A percentile compares a stretch with the other conserved stretches of the same genome.
These are phyloP conservation scores for Ambrosiella cleistominuta DNA, from an alignment of 2,329 filamentous ascomycete genomes.

Conservation along the genomic window DNA sequence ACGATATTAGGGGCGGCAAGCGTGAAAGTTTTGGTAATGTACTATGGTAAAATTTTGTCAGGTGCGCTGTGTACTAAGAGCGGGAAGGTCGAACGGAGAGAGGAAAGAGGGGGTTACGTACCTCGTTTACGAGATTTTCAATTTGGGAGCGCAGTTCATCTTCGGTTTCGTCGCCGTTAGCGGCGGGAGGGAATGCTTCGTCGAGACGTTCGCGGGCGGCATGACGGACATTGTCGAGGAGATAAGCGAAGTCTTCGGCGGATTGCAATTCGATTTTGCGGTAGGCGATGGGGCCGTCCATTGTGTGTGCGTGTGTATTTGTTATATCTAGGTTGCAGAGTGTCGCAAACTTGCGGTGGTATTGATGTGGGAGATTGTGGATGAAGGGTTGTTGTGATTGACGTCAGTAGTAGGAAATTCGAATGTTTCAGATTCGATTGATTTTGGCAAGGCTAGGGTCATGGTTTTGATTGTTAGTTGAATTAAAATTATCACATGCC, in stretches of 20 bases:
- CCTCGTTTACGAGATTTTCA: slow-evolving; percentile 41
- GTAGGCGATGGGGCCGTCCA: slow-evolving; percentile 30
- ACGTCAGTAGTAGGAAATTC: too few relatives aligned
- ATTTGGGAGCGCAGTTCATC: slow-evolving; percentile 42
- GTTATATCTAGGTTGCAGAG: too few relatives aligned
- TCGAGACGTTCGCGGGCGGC: slow-evolving; percentile 51
- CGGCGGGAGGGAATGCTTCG: slow-evolving; percentile 47
- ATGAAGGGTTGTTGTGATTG: background rate
- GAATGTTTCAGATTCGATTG: too few relatives aligned
- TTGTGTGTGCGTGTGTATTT: slow-evolving; percentile 11
- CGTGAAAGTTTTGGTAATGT: slow-evolving; percentile 42
- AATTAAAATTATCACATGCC: too few relatives aligned
- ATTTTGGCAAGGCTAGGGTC: too few relatives aligned
- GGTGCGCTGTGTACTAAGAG: background rate
- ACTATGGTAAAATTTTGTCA: slow-evolving; percentile 23
- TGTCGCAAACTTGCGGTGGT: background rate
- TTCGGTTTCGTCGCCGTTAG: slow-evolving; percentile 23
- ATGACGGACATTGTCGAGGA: slow-evolving; percentile 50
- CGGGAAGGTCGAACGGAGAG: too few relatives aligned
- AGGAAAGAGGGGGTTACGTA: slow-evolving; percentile 18
- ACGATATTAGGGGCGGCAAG: slow-evolving; percentile 41
- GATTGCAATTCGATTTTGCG: slow-evolving; percentile 66
- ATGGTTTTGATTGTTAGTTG: too few relatives aligned
- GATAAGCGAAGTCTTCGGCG: slow-evolving; percentile 53
- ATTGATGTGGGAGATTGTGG: background rate